phyloP scores from a whole-genome alignment of 108 stramenopile genomes.

The Nitzschia sp. region DNA sequence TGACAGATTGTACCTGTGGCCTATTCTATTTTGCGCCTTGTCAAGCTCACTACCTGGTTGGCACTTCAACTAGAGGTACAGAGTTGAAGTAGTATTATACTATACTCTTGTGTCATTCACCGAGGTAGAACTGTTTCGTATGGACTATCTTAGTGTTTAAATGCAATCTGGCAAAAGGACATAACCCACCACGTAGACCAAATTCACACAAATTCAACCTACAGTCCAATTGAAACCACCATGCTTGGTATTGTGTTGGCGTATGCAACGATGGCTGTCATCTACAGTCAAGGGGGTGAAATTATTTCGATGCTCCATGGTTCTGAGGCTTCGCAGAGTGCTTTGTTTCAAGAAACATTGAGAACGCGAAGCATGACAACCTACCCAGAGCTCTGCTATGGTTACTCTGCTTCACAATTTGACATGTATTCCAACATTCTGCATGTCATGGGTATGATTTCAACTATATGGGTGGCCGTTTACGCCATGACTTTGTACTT shows the following conservation, averaged over 20 bases:
- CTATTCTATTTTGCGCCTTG: too few relatives aligned
- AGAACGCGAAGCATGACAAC: too few relatives aligned
- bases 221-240: not conserved
- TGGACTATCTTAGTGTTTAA: too few relatives aligned
- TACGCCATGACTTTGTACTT: constrained; percentile 8
- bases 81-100: too few relatives aligned
- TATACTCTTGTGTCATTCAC: too few relatives aligned
- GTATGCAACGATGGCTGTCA: constrained; percentile 2
- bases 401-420: constrained; percentile 9
- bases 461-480: constrained; percentile 11
- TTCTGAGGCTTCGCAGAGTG: constrained; percentile 2
- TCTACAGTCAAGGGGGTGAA: not conserved
- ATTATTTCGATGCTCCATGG: constrained; percentile 8
- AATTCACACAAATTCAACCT: too few relatives aligned
- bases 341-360: not conserved
- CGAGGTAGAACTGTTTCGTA: too few relatives aligned
- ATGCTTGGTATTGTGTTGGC: constrained; percentile 7
- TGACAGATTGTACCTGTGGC: too few relatives aligned
- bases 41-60: too few relatives aligned
- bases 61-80: too few relatives aligned
- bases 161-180: too few relatives aligned
- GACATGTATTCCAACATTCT: constrained; percentile 4
- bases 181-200: too few relatives aligned
- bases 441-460: constrained; percentile 10
- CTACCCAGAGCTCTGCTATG: not conserved